These are phyloP conservation scores for Acidiella bohemica DNA, from an alignment of 495 filamentous ascomycete species.

Conservation along the genomic window DNA sequence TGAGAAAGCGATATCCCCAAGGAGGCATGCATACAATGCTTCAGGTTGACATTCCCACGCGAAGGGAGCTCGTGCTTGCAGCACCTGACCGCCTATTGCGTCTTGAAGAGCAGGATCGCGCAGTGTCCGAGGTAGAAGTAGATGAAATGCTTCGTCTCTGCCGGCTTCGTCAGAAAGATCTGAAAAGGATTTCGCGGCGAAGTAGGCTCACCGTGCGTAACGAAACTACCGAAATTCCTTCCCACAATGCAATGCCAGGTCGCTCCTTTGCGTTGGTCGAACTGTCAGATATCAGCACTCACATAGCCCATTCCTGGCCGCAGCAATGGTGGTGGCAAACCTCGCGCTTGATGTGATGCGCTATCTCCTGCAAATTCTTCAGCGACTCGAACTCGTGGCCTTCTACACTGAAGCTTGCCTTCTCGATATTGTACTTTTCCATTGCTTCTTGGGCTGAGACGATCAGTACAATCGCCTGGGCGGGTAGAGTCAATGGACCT, in stretches of 20 bases:
- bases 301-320: not conserved
- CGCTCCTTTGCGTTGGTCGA: slow-evolving; percentile 79
- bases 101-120: slow-evolving; percentile 98
- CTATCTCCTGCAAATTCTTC: slow-evolving; percentile 57
- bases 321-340: slow-evolving; percentile 35
- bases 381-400: slow-evolving; percentile 3
- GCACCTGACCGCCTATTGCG: slow-evolving; percentile 48
- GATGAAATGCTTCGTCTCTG: slow-evolving; percentile 99
- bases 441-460: slow-evolving; percentile 77
- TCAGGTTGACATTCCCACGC: too few species aligned
- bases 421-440: slow-evolving; percentile 84
- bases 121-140: slow-evolving; percentile 99
- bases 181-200: too few species aligned
- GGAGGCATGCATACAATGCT: too few species aligned
- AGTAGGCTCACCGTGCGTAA: slow-evolving; percentile 76
- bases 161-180: too few species aligned
- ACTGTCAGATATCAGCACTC: slow-evolving; percentile 35
- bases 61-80: too few species aligned
- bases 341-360: slow-evolving; percentile 92
- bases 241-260: slow-evolving; percentile 99
- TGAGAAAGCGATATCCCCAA: too few species aligned
- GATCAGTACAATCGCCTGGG: slow-evolving; percentile 1
- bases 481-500: not conserved
- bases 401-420: slow-evolving; percentile 37
- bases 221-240: slow-evolving; percentile 96